Percentiles rank a stretch among this genome's conserved stretches.
phyloP scores from a whole-genome alignment of 1,139 yeast species.

The Yamadazyma songkhlaensis region DNA sequence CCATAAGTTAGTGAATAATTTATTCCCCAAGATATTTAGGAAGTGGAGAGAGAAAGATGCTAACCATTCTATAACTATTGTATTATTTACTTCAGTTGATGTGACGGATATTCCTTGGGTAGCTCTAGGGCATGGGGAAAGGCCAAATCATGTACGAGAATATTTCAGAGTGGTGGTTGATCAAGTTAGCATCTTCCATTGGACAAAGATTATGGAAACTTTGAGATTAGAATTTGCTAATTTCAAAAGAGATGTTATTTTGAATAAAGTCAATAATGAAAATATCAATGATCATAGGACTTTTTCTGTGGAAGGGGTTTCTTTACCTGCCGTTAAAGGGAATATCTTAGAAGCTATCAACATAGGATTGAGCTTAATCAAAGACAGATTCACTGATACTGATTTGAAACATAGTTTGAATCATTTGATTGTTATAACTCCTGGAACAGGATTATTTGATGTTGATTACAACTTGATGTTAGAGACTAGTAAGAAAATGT shows the following conservation, averaged over 20 bases:
- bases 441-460: slow-evolving; percentile 92
- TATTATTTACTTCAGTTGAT: slow-evolving; percentile 81
- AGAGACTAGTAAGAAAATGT: slow-evolving; percentile 72
- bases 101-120: slow-evolving; percentile 55
- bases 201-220: slow-evolving; percentile 92
- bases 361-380: slow-evolving; percentile 72
- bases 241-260: slow-evolving; percentile 68
- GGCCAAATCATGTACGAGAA: slow-evolving; percentile 67
- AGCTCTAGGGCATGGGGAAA: slow-evolving; percentile 66
- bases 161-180: slow-evolving; percentile 94
- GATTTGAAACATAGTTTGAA: slow-evolving; percentile 85
- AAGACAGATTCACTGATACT: slow-evolving; percentile 80
- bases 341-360: slow-evolving; percentile 86
- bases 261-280: slow-evolving; percentile 30
- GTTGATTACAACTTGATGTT: slow-evolving; percentile 78
- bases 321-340: slow-evolving; percentile 86
- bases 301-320: slow-evolving; percentile 49
- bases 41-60: slow-evolving; percentile 85
- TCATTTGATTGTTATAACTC: slow-evolving; percentile 82
- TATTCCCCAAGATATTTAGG: slow-evolving; percentile 85
- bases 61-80: slow-evolving; percentile 89
- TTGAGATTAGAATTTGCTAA: slow-evolving; percentile 81
- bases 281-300: slow-evolving; percentile 8
- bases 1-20: slow-evolving; percentile 85
- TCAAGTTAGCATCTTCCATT: slow-evolving; percentile 79